Base-by-base conservation (phyloP, 139 green algal genomes). In the Ettlia oleoabundans region DNA sequence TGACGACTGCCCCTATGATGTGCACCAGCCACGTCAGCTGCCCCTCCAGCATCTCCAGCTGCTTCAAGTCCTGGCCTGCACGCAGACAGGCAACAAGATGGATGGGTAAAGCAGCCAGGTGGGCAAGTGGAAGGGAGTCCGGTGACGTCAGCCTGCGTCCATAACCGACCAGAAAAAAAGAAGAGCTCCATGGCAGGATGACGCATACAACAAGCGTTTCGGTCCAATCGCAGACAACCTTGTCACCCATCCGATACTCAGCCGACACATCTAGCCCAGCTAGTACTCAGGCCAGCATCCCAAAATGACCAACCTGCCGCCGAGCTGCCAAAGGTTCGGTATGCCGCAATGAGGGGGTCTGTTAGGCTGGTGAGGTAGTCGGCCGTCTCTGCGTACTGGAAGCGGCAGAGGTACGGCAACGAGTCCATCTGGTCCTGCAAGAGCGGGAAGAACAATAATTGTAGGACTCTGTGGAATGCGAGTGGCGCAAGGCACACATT, bases 11-110 rank as follows among this genome's bases (percentile, higher is more conserved):
- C 18, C 92, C 93, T 7, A 98, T 89, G 81, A 99, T 98, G 88
- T 98, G 95, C 61, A 98, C 93, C 55, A 99, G 90, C 97, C 97
- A 99, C 9, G 97, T 98, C 6, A 99, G 90, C 91, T 98, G 95
- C 15, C 97, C 95, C 88, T 99, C 97, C 58, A 98, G 80, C 79
- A 99, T 82, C 30, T 86, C 83, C 55, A 97, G 83, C 80, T 94
- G 85, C 52, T 74, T 81, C 73, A 80, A 24, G 53, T 80, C 73
- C 53, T 80, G 73, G 70, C 70, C 70, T 77, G 70, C 70, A 62
- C n/a, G n/a, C n/a, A n/a, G n/a, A n/a, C n/a, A n/a, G n/a, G n/a
- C n/a, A n/a, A n/a, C n/a, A n/a, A n/a, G n/a, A n/a, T n/a, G n/a
- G n/a, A n/a, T n/a, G n/a, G n/a, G n/a, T n/a, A n/a, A n/a, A n/a